Conservation (phyloP, 1,284 basidiomycete species). For the Cutaneotrichosporon sp. region DNA sequence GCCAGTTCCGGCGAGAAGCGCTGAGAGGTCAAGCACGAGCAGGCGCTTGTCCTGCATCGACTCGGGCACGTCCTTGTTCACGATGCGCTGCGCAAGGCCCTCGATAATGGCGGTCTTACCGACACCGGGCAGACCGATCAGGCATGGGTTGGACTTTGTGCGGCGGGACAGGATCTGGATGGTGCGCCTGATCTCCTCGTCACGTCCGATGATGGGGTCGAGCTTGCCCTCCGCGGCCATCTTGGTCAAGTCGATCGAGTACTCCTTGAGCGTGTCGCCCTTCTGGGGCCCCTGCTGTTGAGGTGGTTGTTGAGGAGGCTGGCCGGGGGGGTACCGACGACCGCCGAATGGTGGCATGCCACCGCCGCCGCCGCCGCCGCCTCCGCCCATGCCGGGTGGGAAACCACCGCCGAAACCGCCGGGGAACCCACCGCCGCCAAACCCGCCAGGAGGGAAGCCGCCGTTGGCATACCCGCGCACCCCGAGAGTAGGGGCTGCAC, state of each 20-base stretch:
- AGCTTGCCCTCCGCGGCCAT: constrained; percentile 76
- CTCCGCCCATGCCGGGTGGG: neutral
- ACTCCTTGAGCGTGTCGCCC: constrained; percentile 78
- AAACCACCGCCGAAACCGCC: constrained; percentile 25
- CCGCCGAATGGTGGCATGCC: constrained; percentile 5
- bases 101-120: constrained; percentile 92
- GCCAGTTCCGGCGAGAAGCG: constrained; percentile 78
- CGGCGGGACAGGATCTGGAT: constrained; percentile 72
- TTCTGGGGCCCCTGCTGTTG: constrained; percentile 52
- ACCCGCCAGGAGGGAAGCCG: constrained; percentile 7
- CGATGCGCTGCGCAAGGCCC: constrained; percentile 76
- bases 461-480: constrained; percentile 5
- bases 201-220: constrained; percentile 83
- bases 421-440: no score
- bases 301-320: constrained; percentile 15
- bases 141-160: constrained; percentile 74
- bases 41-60: constrained; percentile 76
- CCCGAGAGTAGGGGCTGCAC: neutral
- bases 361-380: constrained; percentile 1
- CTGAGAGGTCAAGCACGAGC: constrained; percentile 72
- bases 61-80: constrained; percentile 87
- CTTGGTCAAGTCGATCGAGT: constrained; percentile 76
- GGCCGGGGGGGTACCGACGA: constrained; percentile 2
- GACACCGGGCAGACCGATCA: constrained; percentile 62
- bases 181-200: constrained; percentile 84